Base-by-base conservation (phyloP, 495 filamentous ascomycete species). In the Polyplosphaeria fusca region DNA sequence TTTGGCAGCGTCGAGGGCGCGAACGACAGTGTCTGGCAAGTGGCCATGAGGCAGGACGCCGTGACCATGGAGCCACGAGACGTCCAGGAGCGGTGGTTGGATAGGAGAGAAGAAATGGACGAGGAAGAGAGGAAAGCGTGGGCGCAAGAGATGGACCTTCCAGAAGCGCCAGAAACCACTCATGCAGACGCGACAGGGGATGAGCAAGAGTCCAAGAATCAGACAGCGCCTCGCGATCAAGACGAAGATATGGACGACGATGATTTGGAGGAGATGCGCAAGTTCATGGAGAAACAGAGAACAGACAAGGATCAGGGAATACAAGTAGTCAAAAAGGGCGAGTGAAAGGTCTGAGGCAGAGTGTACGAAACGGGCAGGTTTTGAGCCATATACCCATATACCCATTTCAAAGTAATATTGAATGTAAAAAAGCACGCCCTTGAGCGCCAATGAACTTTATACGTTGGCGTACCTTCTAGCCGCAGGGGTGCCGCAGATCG, bases 31-130 rank as follows among this genome's bases (percentile, higher is more conserved):
- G 79, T 97, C 16, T 98, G 93, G 93, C 86, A 93, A 67, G 81
- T 96, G 40, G 90, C 93, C 1, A 91, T 96, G 79, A 82, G 91
- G 19, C 89, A 96, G 57, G 89, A 89, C 24, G 74, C 84, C 52
- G 83, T 85, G 14, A 76, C 81, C 54, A 84, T 91, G 81, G 88
- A 93, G 68, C 81, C 88, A 2, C 74, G 81, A 42, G 93, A 98
- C 72, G 82, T 96, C 60, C 91, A 98, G 70, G 93, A 98, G 73
- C 75, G 93, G 64, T 98, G 93, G 93, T 67, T 98, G 9, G 91
- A 96, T 71, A 74, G 83, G 27, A 91, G 89, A 67, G 93, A 95
- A 12, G 87, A 83, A 59, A 90, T 87, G 67, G 93, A 98, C 71
- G 88, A 88, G 47, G 66, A 79, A 52, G 93, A 98, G 74, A 69